Percentiles rank a stretch among this genome's conserved stretches.
Evolutionary conservation across 1,284 basidiomycete genomes (phyloP).

Genomic region (Boletus semigastroideus): DNA sequence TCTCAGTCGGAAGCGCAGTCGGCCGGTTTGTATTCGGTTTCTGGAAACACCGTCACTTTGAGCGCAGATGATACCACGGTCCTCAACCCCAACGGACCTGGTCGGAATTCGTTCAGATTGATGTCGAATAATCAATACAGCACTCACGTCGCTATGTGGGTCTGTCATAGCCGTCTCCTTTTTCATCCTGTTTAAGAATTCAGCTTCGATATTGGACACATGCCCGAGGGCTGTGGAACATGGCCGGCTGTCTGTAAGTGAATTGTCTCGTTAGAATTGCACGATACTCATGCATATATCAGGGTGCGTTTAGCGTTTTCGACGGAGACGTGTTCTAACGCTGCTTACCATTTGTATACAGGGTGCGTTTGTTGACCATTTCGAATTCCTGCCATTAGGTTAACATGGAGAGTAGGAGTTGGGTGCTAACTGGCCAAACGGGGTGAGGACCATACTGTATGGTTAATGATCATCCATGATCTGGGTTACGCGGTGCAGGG

Average conservation of each 20-base stretch:
- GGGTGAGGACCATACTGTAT: constrained; percentile 1
- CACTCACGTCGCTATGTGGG: constrained; percentile 39
- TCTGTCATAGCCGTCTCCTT: not conserved
- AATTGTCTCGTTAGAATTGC: not conserved
- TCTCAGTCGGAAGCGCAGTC: constrained; percentile 40
- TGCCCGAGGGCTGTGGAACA: constrained; percentile 40
- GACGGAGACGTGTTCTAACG: constrained; percentile 1
- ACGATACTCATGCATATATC: not conserved
- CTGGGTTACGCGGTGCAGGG: constrained; percentile 25
- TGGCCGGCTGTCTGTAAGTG: constrained; percentile 39
- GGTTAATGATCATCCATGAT: not conserved
- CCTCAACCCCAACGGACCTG: constrained; percentile 32
- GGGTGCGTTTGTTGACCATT: constrained; percentile 10
- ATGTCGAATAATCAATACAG: constrained; percentile 32
- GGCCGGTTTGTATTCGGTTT: constrained; percentile 48
- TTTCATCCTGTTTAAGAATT: not conserved
- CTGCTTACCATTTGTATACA: not conserved
- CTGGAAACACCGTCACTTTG: constrained; percentile 44
- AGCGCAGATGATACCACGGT: constrained; percentile 35
- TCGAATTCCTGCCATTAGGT: not conserved
- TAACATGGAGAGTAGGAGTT: constrained; percentile 17
- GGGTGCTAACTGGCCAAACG: constrained; percentile 19
- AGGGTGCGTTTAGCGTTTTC: constrained; percentile 19
- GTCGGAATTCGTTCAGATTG: constrained; percentile 39
- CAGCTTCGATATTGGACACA: constrained; percentile 38